Base-by-base conservation (phyloP, 2,329 filamentous ascomycete species). In the Cordyceps fumosorosea region DNA sequence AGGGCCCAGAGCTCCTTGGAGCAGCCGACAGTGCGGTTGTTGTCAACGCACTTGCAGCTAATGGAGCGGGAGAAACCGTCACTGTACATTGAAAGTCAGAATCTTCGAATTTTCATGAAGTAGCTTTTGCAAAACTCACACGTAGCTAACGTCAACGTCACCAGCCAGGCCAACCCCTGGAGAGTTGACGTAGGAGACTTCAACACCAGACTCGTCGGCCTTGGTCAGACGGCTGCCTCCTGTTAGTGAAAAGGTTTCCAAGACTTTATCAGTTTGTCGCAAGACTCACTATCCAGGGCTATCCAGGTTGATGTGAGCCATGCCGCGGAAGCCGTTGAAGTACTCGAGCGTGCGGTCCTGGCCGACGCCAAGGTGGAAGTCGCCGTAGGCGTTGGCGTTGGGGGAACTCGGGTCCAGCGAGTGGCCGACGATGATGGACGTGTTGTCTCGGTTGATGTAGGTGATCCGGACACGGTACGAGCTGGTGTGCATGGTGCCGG, bases 1-100 rank as follows among this genome's bases (percentile, higher is more conserved):
- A 40, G 29, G 11, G 29, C 51, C 44, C 52, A 44, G 32, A 56
- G 59, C 29, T 61, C 22, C 16, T 42, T 56, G 44, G 59, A 61
- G 44, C 59, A 56, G n/a, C 52, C 29, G 12, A 56, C 51, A 5
- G 52, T 51, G 44, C 32, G 51, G 32, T 42, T 48, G 51, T 56
- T 61, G 29, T 61, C 51, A 24, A 29, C 14, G 16, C 59, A 61
- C 51, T 55, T 51, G 59, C 59, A 61, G 42, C 51, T 61, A 14
- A 51, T 51, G 4, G 32, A 32, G 11, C 59, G 44, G 6, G 52
- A 61, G 42, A 51, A 61, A 29, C 52, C 51, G 51, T 56, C 52
- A 1, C 59, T 61, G 6, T 1, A 37, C 1, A 3, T 3, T 18
- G 1, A 1, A 12, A 1, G n/a, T 45, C 24, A 47, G 40, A 24